Evolutionary conservation across 106 monocot genomes (phyloP), one percentile per base, ranked within the genome.

Genomic region (Dioscorea dumetorum): DNA sequence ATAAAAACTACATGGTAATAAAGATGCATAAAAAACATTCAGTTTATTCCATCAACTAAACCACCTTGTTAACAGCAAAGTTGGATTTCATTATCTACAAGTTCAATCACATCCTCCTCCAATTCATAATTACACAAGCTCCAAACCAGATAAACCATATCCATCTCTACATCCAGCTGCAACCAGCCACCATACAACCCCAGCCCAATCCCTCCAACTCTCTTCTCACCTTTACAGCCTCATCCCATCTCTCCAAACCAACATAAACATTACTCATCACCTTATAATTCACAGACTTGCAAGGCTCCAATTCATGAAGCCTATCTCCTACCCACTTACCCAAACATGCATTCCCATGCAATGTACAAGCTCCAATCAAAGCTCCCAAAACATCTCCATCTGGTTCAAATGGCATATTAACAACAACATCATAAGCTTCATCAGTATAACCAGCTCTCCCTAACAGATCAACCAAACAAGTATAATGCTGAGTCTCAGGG

Each of bases 401-500:
- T 12, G 73, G 24, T 53, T 76, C 68, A 28, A 61, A 68, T 0
- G 76, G 67, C 73, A 91, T 74, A 15, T 63, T 71, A 2, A 23
- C 14, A 9, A 91, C n/a, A 41, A 87, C 50, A 23, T 63, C 49
- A 63, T 67, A 72, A 68, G 87, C 91, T 21, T 79, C 79, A 14
- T 54, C n/a, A 31, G 87, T 62, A 67, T 64, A 48, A 19, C 84
- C 79, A 23, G 81, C 76, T 72, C 84, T 76, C 8, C 84, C 91
- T 8, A 91, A 74, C 19, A 91, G 65, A 87, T 84, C 81, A 23
- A 91, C 74, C 60, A 91, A 48, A 62, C 86, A 84, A 68, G 87
- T 58, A 62, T 82, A 84, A 64, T 90, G 87, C 62, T 82, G 74
- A 4, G 58, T 48, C 18, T 51, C 68, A 31, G 74, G 82, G 24